phyloP scores from a whole-genome alignment of 805 yeast genomes.

The Citeromyces matritensis region DNA sequence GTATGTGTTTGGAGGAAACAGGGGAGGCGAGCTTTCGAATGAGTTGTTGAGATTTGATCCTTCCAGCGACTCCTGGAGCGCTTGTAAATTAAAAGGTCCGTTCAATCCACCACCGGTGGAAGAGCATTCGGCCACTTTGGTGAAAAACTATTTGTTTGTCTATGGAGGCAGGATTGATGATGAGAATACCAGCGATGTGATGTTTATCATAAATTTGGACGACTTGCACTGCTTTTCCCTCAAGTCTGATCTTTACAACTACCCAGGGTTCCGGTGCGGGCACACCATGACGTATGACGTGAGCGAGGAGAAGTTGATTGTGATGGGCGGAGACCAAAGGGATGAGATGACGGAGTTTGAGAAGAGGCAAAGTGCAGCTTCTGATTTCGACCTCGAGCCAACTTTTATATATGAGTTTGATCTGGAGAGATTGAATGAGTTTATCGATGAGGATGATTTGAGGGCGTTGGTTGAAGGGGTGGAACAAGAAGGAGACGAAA shows the following conservation, averaged over 20 bases:
- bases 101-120: slow-evolving; percentile 67
- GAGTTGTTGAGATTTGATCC: slow-evolving; percentile 80
- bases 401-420: slow-evolving; percentile 21
- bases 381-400: slow-evolving; percentile 14
- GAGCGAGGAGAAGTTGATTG: slow-evolving; percentile 49
- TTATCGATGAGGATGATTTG: slow-evolving; percentile 1
- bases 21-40: slow-evolving; percentile 51
- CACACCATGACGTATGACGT: slow-evolving; percentile 71
- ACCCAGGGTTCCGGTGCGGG: slow-evolving; percentile 82
- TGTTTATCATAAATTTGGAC: slow-evolving; percentile 64
- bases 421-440: slow-evolving; percentile 6
- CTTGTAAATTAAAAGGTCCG: slow-evolving; percentile 50
- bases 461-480: not conserved
- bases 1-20: slow-evolving; percentile 83
- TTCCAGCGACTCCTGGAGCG: slow-evolving; percentile 49
- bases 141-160: slow-evolving; percentile 64
- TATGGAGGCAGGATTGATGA: slow-evolving; percentile 79
- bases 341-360: slow-evolving; percentile 30
- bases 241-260: slow-evolving; percentile 24
- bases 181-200: slow-evolving; percentile 51
- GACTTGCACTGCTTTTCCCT: slow-evolving; percentile 53
- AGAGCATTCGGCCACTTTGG: slow-evolving; percentile 79
- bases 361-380: too few species aligned
- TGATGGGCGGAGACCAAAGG: slow-evolving; percentile 86
- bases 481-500: not conserved